Conservation (phyloP, 2,329 filamentous ascomycete species). For the Ophiosphaerella korrae region DNA sequence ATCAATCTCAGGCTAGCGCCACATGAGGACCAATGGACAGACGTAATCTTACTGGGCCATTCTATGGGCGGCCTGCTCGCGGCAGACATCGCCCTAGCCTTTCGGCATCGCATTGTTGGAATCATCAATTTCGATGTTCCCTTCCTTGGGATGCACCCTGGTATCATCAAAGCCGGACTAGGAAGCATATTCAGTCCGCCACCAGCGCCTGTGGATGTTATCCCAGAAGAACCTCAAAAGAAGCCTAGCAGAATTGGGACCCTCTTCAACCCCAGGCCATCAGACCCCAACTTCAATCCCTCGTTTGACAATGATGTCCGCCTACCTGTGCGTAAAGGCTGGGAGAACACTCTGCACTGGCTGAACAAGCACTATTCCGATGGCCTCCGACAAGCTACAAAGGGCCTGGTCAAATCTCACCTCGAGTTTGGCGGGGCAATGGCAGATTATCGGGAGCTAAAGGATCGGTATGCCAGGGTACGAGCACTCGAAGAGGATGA, state of each 20-base stretch:
- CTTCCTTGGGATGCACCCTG: slow-evolving; percentile 85
- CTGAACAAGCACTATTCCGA: slow-evolving; percentile 78
- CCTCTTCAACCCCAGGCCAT: slow-evolving; percentile 44
- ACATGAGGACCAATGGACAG: slow-evolving; percentile 74
- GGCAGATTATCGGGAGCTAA: slow-evolving; percentile 74
- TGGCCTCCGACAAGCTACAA: slow-evolving; percentile 70
- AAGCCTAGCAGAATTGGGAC: slow-evolving; percentile 42
- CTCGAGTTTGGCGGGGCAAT: slow-evolving; percentile 82
- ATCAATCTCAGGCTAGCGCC: slow-evolving; percentile 66
- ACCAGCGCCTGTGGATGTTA: slow-evolving; percentile 33
- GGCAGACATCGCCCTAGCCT: slow-evolving; percentile 76
- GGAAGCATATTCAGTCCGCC: slow-evolving; percentile 71
- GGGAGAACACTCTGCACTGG: slow-evolving; percentile 73
- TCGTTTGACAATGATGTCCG: slow-evolving; percentile 75
- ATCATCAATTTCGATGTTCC: slow-evolving; percentile 84
- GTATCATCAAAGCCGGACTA: slow-evolving; percentile 81
- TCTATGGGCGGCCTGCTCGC: slow-evolving; percentile 87
- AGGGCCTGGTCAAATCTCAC: slow-evolving; percentile 76
- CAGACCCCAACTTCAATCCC: slow-evolving; percentile 73
- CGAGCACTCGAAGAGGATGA: slow-evolving; percentile 75
- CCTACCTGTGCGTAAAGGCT: slow-evolving; percentile 70
- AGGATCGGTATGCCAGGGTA: slow-evolving; percentile 70
- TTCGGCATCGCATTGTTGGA: slow-evolving; percentile 78
- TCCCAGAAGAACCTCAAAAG: slow-evolving; percentile 17
- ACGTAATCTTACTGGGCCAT: slow-evolving; percentile 83